phyloP scores from a whole-genome alignment of 345 rosid species.

The Kernera saxatilis region DNA sequence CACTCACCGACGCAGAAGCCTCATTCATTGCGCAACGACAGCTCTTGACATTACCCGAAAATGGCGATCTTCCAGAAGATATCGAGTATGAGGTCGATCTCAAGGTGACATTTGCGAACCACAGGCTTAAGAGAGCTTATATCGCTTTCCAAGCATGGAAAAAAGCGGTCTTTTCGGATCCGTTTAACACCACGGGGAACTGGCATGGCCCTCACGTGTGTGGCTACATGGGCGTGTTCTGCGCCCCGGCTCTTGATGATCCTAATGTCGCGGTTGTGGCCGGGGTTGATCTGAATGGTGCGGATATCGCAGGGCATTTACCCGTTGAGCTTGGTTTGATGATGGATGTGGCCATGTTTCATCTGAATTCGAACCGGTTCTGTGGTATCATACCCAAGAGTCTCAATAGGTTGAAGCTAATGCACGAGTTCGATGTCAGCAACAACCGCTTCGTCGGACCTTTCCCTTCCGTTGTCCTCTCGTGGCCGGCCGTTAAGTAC shows the following conservation, averaged over 20 bases:
- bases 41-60: slow-evolving; percentile 44
- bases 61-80: slow-evolving; percentile 32
- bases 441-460: slow-evolving; percentile 75
- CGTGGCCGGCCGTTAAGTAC: slow-evolving; percentile 50
- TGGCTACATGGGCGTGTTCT: slow-evolving; percentile 60
- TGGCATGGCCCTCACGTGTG: slow-evolving; percentile 76
- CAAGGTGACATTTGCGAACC: slow-evolving; percentile 39
- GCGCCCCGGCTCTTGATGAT: slow-evolving; percentile 61
- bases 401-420: slow-evolving; percentile 40
- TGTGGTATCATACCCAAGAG: slow-evolving; percentile 74
- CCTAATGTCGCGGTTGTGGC: slow-evolving; percentile 48
- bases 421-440: slow-evolving; percentile 81
- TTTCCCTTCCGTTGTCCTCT: slow-evolving; percentile 53
- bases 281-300: slow-evolving; percentile 64
- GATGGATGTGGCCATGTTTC: slow-evolving; percentile 59
- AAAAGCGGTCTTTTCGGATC: slow-evolving; percentile 70
- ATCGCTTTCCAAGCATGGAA: slow-evolving; percentile 76
- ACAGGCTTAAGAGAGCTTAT: slow-evolving; percentile 57
- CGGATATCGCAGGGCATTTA: slow-evolving; percentile 77
- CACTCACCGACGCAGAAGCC: slow-evolving; percentile 50
- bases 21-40: slow-evolving; percentile 59
- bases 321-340: slow-evolving; percentile 63
- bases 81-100: slow-evolving; percentile 35
- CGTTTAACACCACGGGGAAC: slow-evolving; percentile 54
- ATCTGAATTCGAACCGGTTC: slow-evolving; percentile 67